Base-by-base conservation (phyloP, 129 eudicot species). In the Chrysanthemum lavandulifolium region DNA sequence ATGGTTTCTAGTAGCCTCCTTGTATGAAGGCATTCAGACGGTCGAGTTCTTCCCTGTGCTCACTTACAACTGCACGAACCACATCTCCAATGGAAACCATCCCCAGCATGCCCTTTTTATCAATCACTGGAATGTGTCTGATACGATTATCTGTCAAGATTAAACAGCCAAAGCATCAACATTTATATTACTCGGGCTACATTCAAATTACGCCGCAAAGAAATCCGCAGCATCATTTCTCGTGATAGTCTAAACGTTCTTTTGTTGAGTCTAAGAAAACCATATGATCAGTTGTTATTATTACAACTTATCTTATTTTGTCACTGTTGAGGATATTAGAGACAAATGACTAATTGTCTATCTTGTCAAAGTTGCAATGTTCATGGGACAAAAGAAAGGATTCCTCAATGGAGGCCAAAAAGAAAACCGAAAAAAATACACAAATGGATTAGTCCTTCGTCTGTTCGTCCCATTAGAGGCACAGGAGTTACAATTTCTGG, bases 1-100 rank as follows among this genome's bases (percentile, higher is more conserved):
- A 53, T 53, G 58, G 58, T 14, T 75, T 65, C 67, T 90, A 95
- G 81, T 95, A 95, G 56, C 99, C 99, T n/a, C 99, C 99, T 65
- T 95, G 99, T 33, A 95, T 95, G 67, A 61, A 95, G 13, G 97
- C 97, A 79, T 95, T 95, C 88, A 95, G 65, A 67, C 99, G 99
- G 87, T 91, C 77, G 18, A 95, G 78, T 65, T 95, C 99, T 21
- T 95, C 94, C 7, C 99, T 81, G 76, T 95, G 99, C 82, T 95
- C 97, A 40, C 82, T 85, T 76, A 95, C 99, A 67, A 95, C 99
- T 27, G 99, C 99, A 73, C 99, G 97, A 67, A 95, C 99, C 77
- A 95, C 99, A 53, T 95, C 99, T 74, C 99, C 99, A 45, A 95
- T 95, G 31, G 99, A 95, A 67, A 95, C 99, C 99, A 95, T 95